These are phyloP conservation scores for Heritiera fomes DNA, from an alignment of 345 rosid species.

Conservation along the genomic window DNA sequence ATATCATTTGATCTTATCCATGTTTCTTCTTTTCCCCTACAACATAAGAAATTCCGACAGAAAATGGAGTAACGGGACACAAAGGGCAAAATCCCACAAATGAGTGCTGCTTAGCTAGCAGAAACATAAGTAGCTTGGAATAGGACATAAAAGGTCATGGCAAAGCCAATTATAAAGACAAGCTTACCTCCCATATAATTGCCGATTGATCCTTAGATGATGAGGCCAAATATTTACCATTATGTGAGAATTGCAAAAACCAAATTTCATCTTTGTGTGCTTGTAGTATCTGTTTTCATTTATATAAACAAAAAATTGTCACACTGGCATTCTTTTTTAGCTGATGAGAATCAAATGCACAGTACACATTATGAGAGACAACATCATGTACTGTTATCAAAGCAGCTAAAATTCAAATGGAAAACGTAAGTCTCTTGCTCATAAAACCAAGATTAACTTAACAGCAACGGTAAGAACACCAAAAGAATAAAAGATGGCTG, in stretches of 20 bases:
- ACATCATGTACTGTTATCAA: background rate
- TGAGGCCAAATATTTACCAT: slow-evolving; percentile 72
- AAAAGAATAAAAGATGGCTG: background rate
- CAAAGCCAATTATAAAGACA: slow-evolving; percentile 4
- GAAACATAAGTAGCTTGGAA: background rate
- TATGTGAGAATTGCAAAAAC: slow-evolving; percentile 72
- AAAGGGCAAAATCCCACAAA: background rate
- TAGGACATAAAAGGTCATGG: background rate
- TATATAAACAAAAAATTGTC: slow-evolving; percentile 15
- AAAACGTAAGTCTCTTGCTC: background rate
- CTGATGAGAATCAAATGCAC: background rate
- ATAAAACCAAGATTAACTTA: slow-evolving; percentile 17
- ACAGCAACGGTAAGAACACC: background rate
- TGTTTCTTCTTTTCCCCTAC: background rate
- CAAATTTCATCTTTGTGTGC: slow-evolving; percentile 71
- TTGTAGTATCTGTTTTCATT: slow-evolving; percentile 59
- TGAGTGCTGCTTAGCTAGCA: background rate
- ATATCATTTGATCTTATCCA: background rate
- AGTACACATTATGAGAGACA: background rate
- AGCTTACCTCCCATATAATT: slow-evolving; percentile 68
- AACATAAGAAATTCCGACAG: background rate
- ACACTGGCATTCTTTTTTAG: background rate
- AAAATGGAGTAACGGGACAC: background rate
- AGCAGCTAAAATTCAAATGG: background rate
- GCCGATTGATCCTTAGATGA: slow-evolving; percentile 63